Evolutionary conservation across 192 early-diverging fungal species (phyloP).

Genomic region (Linnemannia zychae): DNA sequence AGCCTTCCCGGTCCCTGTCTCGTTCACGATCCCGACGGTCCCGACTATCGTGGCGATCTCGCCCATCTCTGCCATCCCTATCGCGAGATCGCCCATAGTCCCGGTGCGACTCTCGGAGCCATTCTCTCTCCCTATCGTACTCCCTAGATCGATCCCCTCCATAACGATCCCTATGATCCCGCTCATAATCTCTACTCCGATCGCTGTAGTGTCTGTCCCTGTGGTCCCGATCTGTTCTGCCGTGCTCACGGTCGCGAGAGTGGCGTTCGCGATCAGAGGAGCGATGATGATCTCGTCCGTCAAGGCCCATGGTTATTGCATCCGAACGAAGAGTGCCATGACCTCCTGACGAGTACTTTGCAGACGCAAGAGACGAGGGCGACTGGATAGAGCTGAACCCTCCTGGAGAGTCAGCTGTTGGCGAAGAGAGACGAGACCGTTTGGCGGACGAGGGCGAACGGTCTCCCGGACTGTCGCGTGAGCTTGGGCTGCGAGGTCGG

Average conservation of each 20-base stretch:
- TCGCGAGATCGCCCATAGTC: constrained; percentile 40
- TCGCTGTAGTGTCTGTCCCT: constrained; percentile 41
- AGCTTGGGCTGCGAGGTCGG: constrained; percentile 34
- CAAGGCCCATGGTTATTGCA: constrained; percentile 34
- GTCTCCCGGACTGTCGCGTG: constrained; percentile 41
- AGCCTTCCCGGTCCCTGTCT: constrained; percentile 10
- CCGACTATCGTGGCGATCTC: constrained; percentile 28
- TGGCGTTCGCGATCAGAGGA: constrained; percentile 25
- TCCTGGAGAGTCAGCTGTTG: constrained; percentile 19
- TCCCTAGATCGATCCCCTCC: constrained; percentile 41
- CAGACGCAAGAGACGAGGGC: constrained; percentile 27
- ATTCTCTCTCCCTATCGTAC: constrained; percentile 41
- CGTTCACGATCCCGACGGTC: constrained; percentile 40
- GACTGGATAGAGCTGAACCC: constrained; percentile 28
- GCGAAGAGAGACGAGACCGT: constrained; percentile 37
- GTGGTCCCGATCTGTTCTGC: constrained; percentile 12
- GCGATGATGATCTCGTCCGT: constrained; percentile 11
- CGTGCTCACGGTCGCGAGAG: constrained; percentile 14
- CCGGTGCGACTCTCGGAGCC: constrained; percentile 15
- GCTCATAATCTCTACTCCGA: constrained; percentile 35
- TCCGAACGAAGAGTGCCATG: constrained; percentile 46
- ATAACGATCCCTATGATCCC: constrained; percentile 32
- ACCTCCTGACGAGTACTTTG: constrained; percentile 2
- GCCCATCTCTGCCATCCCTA: constrained; percentile 32
- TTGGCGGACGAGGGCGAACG: constrained; percentile 57